Base-by-base conservation (phyloP, 2,329 filamentous ascomycete species). In the Colletotrichum sp. region DNA sequence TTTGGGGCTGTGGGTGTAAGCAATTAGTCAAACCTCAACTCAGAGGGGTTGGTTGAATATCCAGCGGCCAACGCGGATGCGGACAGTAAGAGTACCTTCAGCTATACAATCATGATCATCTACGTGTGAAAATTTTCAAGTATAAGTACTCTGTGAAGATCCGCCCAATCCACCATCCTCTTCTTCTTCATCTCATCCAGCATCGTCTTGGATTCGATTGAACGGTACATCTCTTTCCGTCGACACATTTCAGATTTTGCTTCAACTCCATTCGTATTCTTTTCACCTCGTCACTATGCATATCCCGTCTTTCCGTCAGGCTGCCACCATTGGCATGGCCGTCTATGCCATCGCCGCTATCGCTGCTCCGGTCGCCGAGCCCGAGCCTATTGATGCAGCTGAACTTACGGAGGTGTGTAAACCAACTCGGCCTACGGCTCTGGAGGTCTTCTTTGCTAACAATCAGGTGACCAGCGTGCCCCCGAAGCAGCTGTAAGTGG, bases 401-500 rank as follows among this genome's bases (percentile, higher is more conserved):
- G 57, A 57, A 24, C 21, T 75, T 58, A 15, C 18, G 2, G 43
- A 73, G 48, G 73, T 75, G 7, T 48, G 63, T 32, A n/a, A 8
- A 15, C 10, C 18, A 36, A 30, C 4, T 15, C 30, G 6, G 18
- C n/a, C 1, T 18, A 24, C 28, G 8, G 18, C 26, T 61, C 8
- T 63, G 18, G 30, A 52, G n/a, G 1, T 12, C 12, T 6, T 16
- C 8, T 2, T 36, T 28, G 18, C 57, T 75, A 18, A 73, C 57
- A 8, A 16, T 32, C 3, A n/a, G 2, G 9, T 3, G 16, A 7
- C 15, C 8, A 75, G 69, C 73, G 69, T 67, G 21, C 57, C 12
- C 69, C 73, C 9, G 72, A 72, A 36, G 28, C 55, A 52, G n/a
- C 38, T 67, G 72, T 75, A 26, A 75, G 72, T 55, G 10, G 7